Conservation (phyloP, 1,284 basidiomycete species). For the Ceraceosorus bombacis region DNA sequence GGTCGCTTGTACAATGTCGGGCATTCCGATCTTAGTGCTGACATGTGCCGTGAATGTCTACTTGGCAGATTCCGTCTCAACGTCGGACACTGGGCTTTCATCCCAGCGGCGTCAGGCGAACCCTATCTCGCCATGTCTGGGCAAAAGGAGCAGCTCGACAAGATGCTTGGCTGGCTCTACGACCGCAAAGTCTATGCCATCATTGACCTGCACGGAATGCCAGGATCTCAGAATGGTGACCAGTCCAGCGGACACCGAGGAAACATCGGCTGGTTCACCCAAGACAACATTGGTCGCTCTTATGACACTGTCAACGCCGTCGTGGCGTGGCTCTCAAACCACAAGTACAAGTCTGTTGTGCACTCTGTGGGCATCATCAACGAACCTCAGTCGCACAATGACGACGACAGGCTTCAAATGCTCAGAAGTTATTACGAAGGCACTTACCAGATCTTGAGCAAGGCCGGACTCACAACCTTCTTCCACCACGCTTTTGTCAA, state of each 20-base stretch:
- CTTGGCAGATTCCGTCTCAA: no score
- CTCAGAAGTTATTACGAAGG: constrained; percentile 29
- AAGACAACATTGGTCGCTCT: constrained; percentile 31
- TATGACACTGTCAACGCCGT: constrained; percentile 27
- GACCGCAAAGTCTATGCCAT: constrained; percentile 49
- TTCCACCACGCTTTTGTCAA: constrained; percentile 41
- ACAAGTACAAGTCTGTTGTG: constrained; percentile 39
- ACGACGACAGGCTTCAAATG: constrained; percentile 18
- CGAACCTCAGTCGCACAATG: constrained; percentile 30
- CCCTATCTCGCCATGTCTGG: constrained; percentile 28
- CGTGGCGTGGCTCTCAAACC: constrained; percentile 28
- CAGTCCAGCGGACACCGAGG: constrained; percentile 45
- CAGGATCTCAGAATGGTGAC: constrained; percentile 50
- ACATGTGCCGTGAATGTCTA: no score
- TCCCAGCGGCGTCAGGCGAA: constrained; percentile 28
- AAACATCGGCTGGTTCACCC: constrained; percentile 29
- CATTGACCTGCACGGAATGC: constrained; percentile 51
- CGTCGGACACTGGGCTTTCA: constrained; percentile 20
- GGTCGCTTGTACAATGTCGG: constrained; percentile 21
- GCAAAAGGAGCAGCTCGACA: constrained; percentile 33
- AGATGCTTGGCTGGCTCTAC: constrained; percentile 44
- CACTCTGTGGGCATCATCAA: constrained; percentile 39
- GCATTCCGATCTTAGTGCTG: neutral
- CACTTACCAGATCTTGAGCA: constrained; percentile 19
- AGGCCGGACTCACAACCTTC: constrained; percentile 29